Evolutionary conservation across 164 flowering plant species (phyloP).

Genomic region (Brasenia schreberi): DNA sequence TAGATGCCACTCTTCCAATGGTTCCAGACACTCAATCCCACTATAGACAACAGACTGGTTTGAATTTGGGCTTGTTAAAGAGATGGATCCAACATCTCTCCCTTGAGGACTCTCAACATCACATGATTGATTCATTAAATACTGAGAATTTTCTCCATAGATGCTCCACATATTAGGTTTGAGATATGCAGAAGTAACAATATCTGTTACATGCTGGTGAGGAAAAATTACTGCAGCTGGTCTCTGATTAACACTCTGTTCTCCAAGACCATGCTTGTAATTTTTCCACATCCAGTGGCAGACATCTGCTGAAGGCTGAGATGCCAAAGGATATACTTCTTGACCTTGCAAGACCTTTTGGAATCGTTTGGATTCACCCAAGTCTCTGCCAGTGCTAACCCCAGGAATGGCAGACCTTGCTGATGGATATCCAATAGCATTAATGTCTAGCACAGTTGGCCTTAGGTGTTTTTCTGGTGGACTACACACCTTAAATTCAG

Average conservation of each 20-base stretch:
- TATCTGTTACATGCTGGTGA: not conserved
- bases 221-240: conserved; percentile 5
- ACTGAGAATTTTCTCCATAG: not conserved
- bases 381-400: conserved; percentile 27
- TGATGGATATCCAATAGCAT: conserved; percentile 15
- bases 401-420: conserved; percentile 22
- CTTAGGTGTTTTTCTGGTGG: conserved; percentile 20
- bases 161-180: not conserved
- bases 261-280: conserved; percentile 20
- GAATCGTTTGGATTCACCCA: conserved; percentile 50
- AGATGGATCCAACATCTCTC: not conserved
- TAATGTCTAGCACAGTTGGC: conserved; percentile 16
- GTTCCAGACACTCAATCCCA: not conserved
- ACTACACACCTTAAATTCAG: conserved; percentile 31
- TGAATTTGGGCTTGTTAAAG: not conserved
- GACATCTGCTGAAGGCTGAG: conserved; percentile 19
- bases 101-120: not conserved
- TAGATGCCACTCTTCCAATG: not conserved
- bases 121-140: not conserved
- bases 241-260: conserved; percentile 27
- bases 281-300: conserved; percentile 29
- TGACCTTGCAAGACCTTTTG: conserved; percentile 99
- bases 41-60: not conserved
- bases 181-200: not conserved
- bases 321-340: conserved; percentile 64